These are phyloP conservation scores for Quercus mongolica DNA, from an alignment of 306 rosid genomes.

Conservation along the genomic window DNA sequence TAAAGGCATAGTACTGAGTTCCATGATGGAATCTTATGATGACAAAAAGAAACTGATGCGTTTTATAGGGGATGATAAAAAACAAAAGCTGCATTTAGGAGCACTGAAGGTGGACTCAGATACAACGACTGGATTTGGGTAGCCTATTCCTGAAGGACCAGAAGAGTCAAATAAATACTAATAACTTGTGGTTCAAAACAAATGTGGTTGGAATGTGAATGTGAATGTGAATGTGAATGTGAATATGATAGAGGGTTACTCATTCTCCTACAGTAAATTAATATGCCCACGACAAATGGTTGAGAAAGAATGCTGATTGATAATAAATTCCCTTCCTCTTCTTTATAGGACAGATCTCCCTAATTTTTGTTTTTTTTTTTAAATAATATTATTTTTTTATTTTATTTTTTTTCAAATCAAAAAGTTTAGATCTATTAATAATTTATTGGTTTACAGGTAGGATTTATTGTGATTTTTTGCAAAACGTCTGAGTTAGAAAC, in stretches of 20 bases:
- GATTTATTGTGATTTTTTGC: no score
- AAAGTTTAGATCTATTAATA: no score
- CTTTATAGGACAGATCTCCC: neutral
- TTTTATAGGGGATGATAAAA: neutral
- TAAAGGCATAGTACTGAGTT: no score
- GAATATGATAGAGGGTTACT: neutral
- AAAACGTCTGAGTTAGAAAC: no score
- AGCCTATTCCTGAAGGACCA: conserved; percentile 2
- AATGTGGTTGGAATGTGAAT: neutral
- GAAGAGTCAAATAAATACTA: neutral
- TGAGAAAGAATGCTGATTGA: neutral
- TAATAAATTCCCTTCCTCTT: neutral
- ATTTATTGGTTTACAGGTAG: no score
- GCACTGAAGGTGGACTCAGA: neutral
- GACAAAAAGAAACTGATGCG: neutral
- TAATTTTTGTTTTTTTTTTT: neutral
- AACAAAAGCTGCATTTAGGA: neutral
- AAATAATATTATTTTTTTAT: no score
- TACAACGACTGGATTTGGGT: neutral
- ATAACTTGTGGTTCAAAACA: neutral
- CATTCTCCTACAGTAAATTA: neutral
- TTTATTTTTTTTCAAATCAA: neutral
- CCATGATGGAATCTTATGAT: neutral
- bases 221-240: no score
- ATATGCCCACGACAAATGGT: neutral